Evolutionary conservation across 2,329 filamentous ascomycete genomes (phyloP).

Genomic region (Exophiala calicioides): DNA sequence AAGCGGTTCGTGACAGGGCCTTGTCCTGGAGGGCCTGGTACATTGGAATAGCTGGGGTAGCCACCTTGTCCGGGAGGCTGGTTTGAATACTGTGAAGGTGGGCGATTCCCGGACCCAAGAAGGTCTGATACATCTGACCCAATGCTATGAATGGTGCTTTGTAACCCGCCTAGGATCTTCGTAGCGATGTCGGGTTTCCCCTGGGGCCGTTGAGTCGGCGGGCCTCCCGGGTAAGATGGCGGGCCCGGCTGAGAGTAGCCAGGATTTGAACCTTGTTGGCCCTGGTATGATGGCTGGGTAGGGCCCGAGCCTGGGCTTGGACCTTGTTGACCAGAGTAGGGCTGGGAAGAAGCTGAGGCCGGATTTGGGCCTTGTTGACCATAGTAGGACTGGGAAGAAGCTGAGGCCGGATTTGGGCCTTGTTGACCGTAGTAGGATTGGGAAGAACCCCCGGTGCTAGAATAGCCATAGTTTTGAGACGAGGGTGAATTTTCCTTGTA

Average conservation of each 20-base stretch:
- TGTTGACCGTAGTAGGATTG: constrained; percentile 23
- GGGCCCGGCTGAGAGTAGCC: constrained; percentile 17
- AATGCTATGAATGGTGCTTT: constrained; percentile 50
- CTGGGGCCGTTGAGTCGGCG: constrained; percentile 22
- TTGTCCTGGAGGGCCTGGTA: constrained; percentile 3
- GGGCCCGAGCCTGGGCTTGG: not conserved
- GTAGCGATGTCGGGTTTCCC: constrained; percentile 34
- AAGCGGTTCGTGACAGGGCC: constrained; percentile 44
- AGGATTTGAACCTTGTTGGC: constrained; percentile 5
- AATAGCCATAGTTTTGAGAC: constrained; percentile 28
- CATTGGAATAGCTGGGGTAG: constrained; percentile 13
- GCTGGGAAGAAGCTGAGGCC: constrained; percentile 1
- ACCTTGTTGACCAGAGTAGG: constrained; percentile 7
- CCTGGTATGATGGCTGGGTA: constrained; percentile 2
- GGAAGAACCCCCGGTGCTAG: constrained; percentile 34
- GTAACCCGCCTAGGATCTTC: constrained; percentile 53
- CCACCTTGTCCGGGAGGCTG: constrained; percentile 14
- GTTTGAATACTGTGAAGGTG: constrained; percentile 29
- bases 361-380: constrained; percentile 4
- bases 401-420: no score
- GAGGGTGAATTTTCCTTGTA: constrained; percentile 22
- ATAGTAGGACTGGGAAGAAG: constrained; percentile 8
- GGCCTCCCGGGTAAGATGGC: constrained; percentile 27
- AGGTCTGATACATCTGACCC: constrained; percentile 49
- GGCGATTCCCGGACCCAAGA: constrained; percentile 39